phyloP scores from a whole-genome alignment of 2,329 filamentous ascomycete genomes.

The Ophiostoma ips region DNA sequence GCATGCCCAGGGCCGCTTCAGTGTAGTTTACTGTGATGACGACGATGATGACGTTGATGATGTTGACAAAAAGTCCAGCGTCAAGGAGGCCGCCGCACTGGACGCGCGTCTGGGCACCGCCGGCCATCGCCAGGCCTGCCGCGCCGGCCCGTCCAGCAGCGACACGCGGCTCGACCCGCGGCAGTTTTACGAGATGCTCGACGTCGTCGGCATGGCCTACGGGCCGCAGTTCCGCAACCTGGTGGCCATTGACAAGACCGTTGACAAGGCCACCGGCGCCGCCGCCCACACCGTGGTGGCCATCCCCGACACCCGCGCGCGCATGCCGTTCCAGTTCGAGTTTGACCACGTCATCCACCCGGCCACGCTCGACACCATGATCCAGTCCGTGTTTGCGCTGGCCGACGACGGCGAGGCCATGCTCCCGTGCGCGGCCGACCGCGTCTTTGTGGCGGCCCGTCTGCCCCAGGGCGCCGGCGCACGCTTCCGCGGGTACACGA shows the following conservation, averaged over 20 bases:
- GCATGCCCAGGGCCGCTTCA: conserved; percentile 24
- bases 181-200: conserved; percentile 36
- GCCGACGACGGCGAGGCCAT: conserved; percentile 27
- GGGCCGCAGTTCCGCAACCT: conserved; percentile 37
- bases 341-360: conserved; percentile 44
- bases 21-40: conserved; percentile 10
- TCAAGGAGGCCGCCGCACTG: neutral
- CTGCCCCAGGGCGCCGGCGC: conserved; percentile 21
- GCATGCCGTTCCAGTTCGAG: conserved; percentile 40
- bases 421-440: conserved; percentile 33
- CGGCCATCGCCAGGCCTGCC: conserved; percentile 12
- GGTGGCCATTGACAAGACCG: conserved; percentile 13
- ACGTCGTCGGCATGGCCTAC: conserved; percentile 38
- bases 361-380: conserved; percentile 40
- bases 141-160: conserved; percentile 18
- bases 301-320: conserved; percentile 34
- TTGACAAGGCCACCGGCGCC: neutral
- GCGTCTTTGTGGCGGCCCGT: conserved; percentile 30
- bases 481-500: conserved; percentile 29
- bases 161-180: conserved; percentile 24
- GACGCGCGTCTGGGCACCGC: neutral
- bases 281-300: conserved; percentile 24
- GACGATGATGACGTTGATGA: neutral
- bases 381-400: conserved; percentile 37
- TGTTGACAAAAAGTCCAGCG: too few species aligned